These are phyloP conservation scores for Tolypocladium pustulatum DNA, from an alignment of 2,329 filamentous ascomycete species.

Conservation along the genomic window DNA sequence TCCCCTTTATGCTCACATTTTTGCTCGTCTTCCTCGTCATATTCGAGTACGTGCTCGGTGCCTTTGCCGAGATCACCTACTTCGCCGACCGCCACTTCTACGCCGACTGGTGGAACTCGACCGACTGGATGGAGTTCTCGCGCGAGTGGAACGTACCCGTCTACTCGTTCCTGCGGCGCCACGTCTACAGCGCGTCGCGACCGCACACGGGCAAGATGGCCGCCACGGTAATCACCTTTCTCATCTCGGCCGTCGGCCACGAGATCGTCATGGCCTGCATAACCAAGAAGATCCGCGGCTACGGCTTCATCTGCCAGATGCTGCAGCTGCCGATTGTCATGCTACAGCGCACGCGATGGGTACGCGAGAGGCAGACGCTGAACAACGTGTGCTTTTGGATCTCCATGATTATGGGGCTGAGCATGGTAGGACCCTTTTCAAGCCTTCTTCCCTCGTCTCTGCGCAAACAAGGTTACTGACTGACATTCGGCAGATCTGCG, in stretches of 20 bases:
- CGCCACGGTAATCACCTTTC: conserved; percentile 83
- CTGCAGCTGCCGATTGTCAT: conserved; percentile 91
- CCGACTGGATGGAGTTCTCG: conserved; percentile 91
- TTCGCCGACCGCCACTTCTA: conserved; percentile 96
- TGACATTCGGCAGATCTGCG: conserved; percentile 31
- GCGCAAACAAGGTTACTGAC: conserved; percentile 7
- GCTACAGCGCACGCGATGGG: conserved; percentile 69
- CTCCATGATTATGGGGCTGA: conserved; percentile 79
- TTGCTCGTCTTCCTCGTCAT: conserved; percentile 95
- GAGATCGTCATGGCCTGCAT: conserved; percentile 98
- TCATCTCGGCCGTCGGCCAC: conserved; percentile 81
- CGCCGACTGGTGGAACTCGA: conserved; percentile 64
- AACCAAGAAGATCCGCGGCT: conserved; percentile 90
- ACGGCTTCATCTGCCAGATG: conserved; percentile 94
- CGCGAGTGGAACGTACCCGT: conserved; percentile 98
- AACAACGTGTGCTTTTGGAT: conserved; percentile 91
- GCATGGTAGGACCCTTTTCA: conserved; percentile 48
- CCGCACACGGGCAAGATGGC: conserved; percentile 64
- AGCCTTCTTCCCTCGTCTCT: background rate
- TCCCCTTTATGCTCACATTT: conserved; percentile 95
- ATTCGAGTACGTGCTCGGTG: conserved; percentile 92
- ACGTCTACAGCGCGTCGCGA: conserved; percentile 81
- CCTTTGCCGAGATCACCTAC: conserved; percentile 85
- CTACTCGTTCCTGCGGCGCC: conserved; percentile 86
- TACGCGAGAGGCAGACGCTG: conserved; percentile 63